Percentiles rank a stretch among this genome's conserved stretches.
phyloP scores from a whole-genome alignment of 768 basidiomycete genomes.

The Auricularia sp. region DNA sequence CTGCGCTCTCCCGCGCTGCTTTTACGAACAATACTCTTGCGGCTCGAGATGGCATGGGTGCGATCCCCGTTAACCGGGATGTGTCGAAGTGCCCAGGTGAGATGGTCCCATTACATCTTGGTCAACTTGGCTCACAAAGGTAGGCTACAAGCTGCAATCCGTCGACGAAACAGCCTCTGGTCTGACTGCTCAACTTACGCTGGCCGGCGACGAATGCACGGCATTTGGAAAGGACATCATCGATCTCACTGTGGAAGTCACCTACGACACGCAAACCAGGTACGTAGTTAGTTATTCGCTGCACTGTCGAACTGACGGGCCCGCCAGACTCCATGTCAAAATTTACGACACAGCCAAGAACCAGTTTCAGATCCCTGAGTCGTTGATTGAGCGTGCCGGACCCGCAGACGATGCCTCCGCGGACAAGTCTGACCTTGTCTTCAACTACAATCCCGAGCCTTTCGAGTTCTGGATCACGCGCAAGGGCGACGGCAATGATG shows the following conservation, averaged over 20 bases:
- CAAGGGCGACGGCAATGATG: conserved; percentile 10
- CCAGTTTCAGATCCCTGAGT: conserved; percentile 59
- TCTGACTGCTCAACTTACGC: conserved; percentile 41
- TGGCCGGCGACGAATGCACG: conserved; percentile 50
- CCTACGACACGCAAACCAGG: conserved; percentile 50
- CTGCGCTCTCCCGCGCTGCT: neutral
- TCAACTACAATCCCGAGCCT: conserved; percentile 18
- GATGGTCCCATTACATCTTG: neutral
- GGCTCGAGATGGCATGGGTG: neutral
- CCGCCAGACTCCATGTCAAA: conserved; percentile 50
- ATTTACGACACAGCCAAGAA: conserved; percentile 48
- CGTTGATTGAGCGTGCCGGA: conserved; percentile 40
- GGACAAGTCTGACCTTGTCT: conserved; percentile 2
- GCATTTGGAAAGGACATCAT: conserved; percentile 52
- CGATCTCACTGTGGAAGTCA: conserved; percentile 51
- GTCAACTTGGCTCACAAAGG: neutral
- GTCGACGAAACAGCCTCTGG: conserved; percentile 36
- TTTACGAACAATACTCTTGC: neutral
- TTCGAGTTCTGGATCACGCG: conserved; percentile 23
- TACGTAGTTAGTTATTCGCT: conserved; percentile 12
- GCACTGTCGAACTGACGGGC: neutral
- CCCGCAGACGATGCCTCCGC: conserved; percentile 18
- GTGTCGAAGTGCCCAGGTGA: neutral
- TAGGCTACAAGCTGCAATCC: conserved; percentile 47
- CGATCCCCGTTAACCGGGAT: neutral